These are phyloP conservation scores for Raddia guianensis DNA, from an alignment of 176 grass and related monocot genomes.

Conservation along the genomic window DNA sequence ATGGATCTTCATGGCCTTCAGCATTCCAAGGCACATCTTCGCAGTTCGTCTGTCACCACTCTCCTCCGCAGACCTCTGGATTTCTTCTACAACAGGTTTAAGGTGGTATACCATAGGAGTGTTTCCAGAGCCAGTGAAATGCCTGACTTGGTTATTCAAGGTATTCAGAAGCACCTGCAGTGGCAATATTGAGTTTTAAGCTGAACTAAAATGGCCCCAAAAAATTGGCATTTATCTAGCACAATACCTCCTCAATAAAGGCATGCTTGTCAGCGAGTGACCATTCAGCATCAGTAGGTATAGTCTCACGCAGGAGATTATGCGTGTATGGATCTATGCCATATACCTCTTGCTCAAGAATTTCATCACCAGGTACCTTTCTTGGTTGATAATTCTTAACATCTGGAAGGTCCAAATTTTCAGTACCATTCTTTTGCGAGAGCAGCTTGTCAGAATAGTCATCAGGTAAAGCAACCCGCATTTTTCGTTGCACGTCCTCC, in stretches of 20 bases:
- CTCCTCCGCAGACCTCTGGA: conserved; percentile 71
- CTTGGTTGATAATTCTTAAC: conserved; percentile 98
- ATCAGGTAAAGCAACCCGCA: conserved; percentile 89
- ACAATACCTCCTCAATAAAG: conserved; percentile 91
- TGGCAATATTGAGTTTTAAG: conserved; percentile 26
- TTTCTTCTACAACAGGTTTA: conserved; percentile 86
- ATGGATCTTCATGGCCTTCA: conserved; percentile 71
- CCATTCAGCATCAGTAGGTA: conserved; percentile 78
- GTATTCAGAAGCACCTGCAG: conserved; percentile 81
- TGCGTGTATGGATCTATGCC: conserved; percentile 99
- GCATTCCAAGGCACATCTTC: conserved; percentile 77
- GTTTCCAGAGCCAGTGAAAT: conserved; percentile 86
- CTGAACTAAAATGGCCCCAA: conserved; percentile 31
- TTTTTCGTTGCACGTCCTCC: conserved; percentile 88
- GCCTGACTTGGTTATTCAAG: conserved; percentile 90
- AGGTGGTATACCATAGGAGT: conserved; percentile 94
- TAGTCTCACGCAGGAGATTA: conserved; percentile 89
- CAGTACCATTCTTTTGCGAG: conserved; percentile 81
- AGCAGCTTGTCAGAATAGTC: conserved; percentile 94
- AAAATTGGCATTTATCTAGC: neutral
- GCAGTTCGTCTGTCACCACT: conserved; percentile 54
- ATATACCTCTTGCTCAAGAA: conserved; percentile 99
- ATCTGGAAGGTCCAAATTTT: conserved; percentile 93
- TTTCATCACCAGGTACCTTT: conserved; percentile 78
- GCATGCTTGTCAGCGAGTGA: conserved; percentile 68